Evolutionary conservation across 371 early-diverging fungal genomes (phyloP).

Genomic region (Circinella minor): DNA sequence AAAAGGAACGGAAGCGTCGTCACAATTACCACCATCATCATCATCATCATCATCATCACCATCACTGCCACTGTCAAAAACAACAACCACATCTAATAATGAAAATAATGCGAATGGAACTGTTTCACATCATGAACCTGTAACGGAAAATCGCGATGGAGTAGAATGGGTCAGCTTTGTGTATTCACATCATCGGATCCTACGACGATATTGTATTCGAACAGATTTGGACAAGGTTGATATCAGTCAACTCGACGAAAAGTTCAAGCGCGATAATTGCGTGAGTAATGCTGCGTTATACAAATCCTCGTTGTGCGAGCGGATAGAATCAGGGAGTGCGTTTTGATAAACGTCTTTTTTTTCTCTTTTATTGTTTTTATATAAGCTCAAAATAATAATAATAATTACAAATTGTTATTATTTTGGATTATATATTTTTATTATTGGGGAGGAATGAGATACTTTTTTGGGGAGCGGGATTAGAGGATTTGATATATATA

Average conservation of each 20-base stretch:
- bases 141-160: slow-evolving; percentile 57
- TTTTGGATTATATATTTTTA: background rate
- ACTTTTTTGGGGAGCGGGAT: background rate
- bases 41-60: slow-evolving; percentile 9
- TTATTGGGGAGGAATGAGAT: background rate
- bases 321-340: slow-evolving; percentile 19
- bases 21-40: slow-evolving; percentile 5
- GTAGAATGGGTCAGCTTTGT: slow-evolving; percentile 77
- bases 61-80: background rate
- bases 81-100: background rate
- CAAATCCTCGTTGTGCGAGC: slow-evolving; percentile 13
- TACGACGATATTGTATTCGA: slow-evolving; percentile 75
- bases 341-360: slow-evolving; percentile 13
- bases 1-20: background rate
- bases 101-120: background rate
- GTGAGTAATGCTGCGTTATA: slow-evolving; percentile 47
- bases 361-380: slow-evolving; percentile 5
- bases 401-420: background rate
- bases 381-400: too few species aligned
- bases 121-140: slow-evolving; percentile 35
- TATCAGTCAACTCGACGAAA: slow-evolving; percentile 66
- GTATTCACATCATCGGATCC: slow-evolving; percentile 67
- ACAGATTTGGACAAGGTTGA: slow-evolving; percentile 83
- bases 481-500: background rate
- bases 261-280: slow-evolving; percentile 83